Evolutionary conservation across 2,329 filamentous ascomycete genomes (phyloP).

Genomic region (Colletotrichum cordylinicola): DNA sequence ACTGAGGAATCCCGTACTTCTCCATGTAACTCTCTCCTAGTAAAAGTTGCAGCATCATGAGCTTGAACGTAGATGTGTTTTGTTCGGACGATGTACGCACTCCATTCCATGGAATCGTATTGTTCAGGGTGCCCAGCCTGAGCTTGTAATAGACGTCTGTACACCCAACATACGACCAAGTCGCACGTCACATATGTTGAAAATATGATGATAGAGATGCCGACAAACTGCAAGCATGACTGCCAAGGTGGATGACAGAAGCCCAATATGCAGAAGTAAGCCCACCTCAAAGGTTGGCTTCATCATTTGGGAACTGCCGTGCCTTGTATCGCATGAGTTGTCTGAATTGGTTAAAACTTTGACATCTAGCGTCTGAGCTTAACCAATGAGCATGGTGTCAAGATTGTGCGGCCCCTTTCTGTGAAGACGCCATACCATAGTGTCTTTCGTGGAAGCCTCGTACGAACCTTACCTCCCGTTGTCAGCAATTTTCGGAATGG

Average conservation of each 20-base stretch:
- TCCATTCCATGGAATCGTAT: no score
- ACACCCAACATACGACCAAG: background rate
- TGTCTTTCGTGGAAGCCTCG: background rate
- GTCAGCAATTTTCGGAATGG: rapidly evolving
- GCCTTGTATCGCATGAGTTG: background rate
- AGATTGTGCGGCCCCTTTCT: background rate
- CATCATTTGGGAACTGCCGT: background rate
- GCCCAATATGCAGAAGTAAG: background rate
- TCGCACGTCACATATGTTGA: background rate
- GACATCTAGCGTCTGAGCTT: background rate
- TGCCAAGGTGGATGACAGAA: background rate
- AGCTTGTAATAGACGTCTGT: background rate
- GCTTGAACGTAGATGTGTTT: background rate
- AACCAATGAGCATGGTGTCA: background rate
- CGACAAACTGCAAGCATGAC: rapidly evolving
- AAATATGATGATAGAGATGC: background rate
- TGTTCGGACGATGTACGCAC: background rate
- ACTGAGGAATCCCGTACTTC: no score
- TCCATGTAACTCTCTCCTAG: no score
- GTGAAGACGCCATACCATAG: background rate
- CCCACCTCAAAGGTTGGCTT: background rate
- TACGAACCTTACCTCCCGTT: rapidly evolving
- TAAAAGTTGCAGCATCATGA: rapidly evolving
- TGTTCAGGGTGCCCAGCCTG: background rate
- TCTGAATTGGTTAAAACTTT: background rate